Evolutionary conservation across 371 early-diverging fungal genomes (phyloP), one percentile per base, ranked within the genome.

Genomic region (Syncephalastrum sp.): DNA sequence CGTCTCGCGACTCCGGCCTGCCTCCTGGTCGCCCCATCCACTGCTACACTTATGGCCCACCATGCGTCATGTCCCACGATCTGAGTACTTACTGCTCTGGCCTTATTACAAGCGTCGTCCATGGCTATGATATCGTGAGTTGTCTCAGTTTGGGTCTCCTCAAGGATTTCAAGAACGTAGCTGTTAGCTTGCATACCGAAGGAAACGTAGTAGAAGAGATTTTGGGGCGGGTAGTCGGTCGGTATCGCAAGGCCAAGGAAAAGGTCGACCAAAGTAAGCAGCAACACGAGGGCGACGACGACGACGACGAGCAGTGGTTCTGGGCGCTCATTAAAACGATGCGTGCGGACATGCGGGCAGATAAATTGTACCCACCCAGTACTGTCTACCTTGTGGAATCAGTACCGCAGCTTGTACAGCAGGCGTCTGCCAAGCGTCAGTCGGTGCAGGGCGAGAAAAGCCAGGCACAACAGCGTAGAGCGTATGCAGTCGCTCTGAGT

Each of bases 351-450:
- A 91, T 91, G 91, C 74, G 76, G 23, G 77, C 84, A 3, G 91
- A 89, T 51, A 93, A 93, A 53, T 73, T 93, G 16, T 89, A 88
- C 54, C 93, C 93, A 21, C 90, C 93, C 0, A 83, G 86, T 2
- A 83, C 84, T 1, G 78, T 90, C 3, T 91, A 88, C 60, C 61
- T 79, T 14, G 64, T 92, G 44, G 86, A 82, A 52, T 77, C 77
- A 3, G 65, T 62, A 50, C 77, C 62, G 48, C 81, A 60, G 21
- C 65, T 73, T 51, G 68, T 48, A 21, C 64, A 53, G 43, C 54
- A 57, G 59, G 60, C 54, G 33, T 48, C 54, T 13, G 38, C 52
- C 13, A 6, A 59, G 14, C 41, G 61, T 13, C 60, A 55, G 25
- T 47, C 59, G 42, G 24, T 54, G 19, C 42, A 56, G 19, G 47